Evolutionary conservation across 352 stramenopile genomes (phyloP).

Genomic region (Phytophthora sojae): DNA sequence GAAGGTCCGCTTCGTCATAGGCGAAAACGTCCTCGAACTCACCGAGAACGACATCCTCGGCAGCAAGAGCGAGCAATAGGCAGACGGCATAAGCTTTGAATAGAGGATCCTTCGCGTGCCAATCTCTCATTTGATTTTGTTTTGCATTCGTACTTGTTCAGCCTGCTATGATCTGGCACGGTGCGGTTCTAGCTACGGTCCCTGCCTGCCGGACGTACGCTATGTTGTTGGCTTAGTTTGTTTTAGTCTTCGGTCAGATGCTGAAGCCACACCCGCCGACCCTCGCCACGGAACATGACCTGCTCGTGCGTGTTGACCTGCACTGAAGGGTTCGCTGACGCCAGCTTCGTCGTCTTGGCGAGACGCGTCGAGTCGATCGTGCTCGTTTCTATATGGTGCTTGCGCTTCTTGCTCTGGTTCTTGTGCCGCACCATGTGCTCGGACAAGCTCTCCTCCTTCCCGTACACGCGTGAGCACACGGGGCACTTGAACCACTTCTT

Average conservation of each 20-base stretch:
- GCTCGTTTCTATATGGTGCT: constrained; percentile 85
- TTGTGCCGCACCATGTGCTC: constrained; percentile 88
- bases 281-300: constrained; percentile 83
- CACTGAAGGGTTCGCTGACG: constrained; percentile 86
- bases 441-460: constrained; percentile 69
- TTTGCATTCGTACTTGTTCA: constrained; percentile 19
- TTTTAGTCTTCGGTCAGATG: constrained; percentile 58
- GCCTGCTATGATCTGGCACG: constrained; percentile 9
- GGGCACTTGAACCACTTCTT: constrained; percentile 91
- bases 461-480: constrained; percentile 81
- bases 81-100: background rate
- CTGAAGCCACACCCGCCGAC: constrained; percentile 81
- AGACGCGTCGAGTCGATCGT: constrained; percentile 82
- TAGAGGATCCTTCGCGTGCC: background rate
- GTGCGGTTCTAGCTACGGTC: constrained; percentile 21
- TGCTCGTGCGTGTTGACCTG: constrained; percentile 90
- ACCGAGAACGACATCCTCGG: constrained; percentile 80
- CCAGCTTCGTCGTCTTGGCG: constrained; percentile 82
- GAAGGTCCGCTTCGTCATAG: constrained; percentile 73
- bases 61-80: constrained; percentile 40
- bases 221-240: constrained; percentile 12
- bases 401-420: constrained; percentile 90
- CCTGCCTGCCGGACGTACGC: background rate
- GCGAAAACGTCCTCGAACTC: constrained; percentile 85
- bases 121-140: background rate